Percentiles rank a stretch among this genome's conserved stretches.
These are phyloP conservation scores for Trypanosoma avium DNA, from an alignment of 208 protist genomes.

Conservation along the genomic window DNA sequence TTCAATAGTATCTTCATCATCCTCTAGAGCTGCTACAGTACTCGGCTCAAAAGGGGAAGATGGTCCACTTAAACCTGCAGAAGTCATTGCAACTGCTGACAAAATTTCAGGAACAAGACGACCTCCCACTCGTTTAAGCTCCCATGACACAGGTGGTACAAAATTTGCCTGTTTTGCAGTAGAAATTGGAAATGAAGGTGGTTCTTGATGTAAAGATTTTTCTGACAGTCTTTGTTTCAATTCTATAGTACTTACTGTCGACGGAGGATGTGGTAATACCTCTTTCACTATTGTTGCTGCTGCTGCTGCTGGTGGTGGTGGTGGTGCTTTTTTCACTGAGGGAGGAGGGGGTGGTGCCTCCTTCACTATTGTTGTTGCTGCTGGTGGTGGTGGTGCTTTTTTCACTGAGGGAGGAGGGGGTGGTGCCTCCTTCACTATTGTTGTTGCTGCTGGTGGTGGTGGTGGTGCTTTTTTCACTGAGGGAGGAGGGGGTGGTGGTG, in stretches of 20 bases:
- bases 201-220: too few species aligned
- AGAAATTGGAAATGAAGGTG: too few species aligned
- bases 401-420: slow-evolving; percentile 4
- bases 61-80: not conserved
- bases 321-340: not conserved
- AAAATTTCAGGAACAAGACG: not conserved
- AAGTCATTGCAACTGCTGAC: not conserved
- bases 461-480: not conserved
- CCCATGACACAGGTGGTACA: not conserved
- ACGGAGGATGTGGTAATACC: not conserved
- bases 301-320: not conserved
- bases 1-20: not conserved
- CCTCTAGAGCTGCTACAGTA: not conserved
- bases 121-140: not conserved
- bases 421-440: not conserved
- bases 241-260: not conserved
- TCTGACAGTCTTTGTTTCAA: not conserved
- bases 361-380: not conserved
- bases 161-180: not conserved
- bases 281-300: not conserved
- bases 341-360: slow-evolving; percentile 6
- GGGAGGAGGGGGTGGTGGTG: slow-evolving; percentile 1
- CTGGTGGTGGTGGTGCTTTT: not conserved
- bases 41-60: not conserved
- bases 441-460: not conserved